Base-by-base conservation (phyloP, 148 eudicot species). In the Chenopodium berlandieri region DNA sequence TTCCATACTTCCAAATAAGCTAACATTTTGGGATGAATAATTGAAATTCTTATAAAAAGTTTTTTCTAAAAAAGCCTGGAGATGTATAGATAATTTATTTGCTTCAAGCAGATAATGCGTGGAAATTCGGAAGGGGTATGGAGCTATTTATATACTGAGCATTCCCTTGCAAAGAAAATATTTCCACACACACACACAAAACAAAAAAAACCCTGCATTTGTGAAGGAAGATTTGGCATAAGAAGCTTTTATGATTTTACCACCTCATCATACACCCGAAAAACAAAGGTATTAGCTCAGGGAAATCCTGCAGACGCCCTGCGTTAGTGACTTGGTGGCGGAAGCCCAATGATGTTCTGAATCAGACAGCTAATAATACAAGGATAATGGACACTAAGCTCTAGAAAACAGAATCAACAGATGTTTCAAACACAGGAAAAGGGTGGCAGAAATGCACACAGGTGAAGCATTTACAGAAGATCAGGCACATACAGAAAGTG, bases 401-500 rank as follows among this genome's bases (percentile, higher is more conserved):
- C 58, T 31, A 31, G 30, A 79, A n/a, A 12, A 34, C 65, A 72
- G 44, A 73, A 13, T 50, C n/a, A 37, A 0, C 11, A 7, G 31
- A 9, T 31, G 7, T 67, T 37, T 32, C 31, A 68, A 25, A 14
- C 73, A 67, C 7, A 9, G 13, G 65, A 1, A 63, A 65, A 48
- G n/a, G 1, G 25, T 19, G 25, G 52, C 40, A 46, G 47, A 12
- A 68, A 22, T 50, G 47, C 48, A 70, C 75, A 40, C 4, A 31
- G 64, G 44, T 40, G 44, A 40, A 30, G 30, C 71, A 71, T 60
- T 11, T 40, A 76, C 23, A 48, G 3, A 52, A 63, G 68, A 71
- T 47, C 72, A 62, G 82, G 78, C 44, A 87, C 97, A 46, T 97
- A 94, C 99, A 67, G 98, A 92, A 68, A 92, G 95, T 52, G 98